Conservation (phyloP, 208 protist genomes). For the Trypanosoma mega region DNA sequence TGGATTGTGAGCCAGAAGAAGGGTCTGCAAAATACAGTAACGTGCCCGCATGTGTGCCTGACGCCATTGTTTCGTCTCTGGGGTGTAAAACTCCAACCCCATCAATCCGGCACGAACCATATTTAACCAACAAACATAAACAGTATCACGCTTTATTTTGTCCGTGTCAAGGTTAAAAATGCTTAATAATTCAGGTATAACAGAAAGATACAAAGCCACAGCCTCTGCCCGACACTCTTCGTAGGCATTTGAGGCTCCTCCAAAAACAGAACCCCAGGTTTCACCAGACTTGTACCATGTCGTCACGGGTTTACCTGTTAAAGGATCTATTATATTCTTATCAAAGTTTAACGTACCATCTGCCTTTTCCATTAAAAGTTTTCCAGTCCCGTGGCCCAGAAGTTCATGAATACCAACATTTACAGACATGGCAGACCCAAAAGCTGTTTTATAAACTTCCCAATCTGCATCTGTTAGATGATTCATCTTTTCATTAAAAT, state of each 20-base stretch:
- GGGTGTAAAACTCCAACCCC: conserved; percentile 90
- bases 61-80: conserved; percentile 77
- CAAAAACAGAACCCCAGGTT: conserved; percentile 86
- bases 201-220: conserved; percentile 85
- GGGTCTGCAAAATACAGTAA: conserved; percentile 83
- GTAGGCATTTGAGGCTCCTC: conserved; percentile 60
- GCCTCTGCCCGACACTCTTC: conserved; percentile 92
- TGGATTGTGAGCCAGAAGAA: conserved; percentile 54
- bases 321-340: conserved; percentile 55
- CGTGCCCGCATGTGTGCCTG: conserved; percentile 93
- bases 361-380: conserved; percentile 61
- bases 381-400: conserved; percentile 92
- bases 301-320: conserved; percentile 63
- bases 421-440: conserved; percentile 75
- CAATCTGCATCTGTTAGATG: conserved; percentile 83
- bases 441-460: conserved; percentile 63
- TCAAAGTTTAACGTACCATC: conserved; percentile 86
- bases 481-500: conserved; percentile 61
- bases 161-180: conserved; percentile 53
- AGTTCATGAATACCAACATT: conserved; percentile 94
- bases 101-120: conserved; percentile 91
- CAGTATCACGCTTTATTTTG: conserved; percentile 39
- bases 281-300: conserved; percentile 89
- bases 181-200: conserved; percentile 53
- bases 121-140: conserved; percentile 90